A percentile compares a stretch with the other conserved stretches of the same genome.
Evolutionary conservation across 148 eudicot genomes (phyloP).

Genomic region (Vaccinium macrocarpon): DNA sequence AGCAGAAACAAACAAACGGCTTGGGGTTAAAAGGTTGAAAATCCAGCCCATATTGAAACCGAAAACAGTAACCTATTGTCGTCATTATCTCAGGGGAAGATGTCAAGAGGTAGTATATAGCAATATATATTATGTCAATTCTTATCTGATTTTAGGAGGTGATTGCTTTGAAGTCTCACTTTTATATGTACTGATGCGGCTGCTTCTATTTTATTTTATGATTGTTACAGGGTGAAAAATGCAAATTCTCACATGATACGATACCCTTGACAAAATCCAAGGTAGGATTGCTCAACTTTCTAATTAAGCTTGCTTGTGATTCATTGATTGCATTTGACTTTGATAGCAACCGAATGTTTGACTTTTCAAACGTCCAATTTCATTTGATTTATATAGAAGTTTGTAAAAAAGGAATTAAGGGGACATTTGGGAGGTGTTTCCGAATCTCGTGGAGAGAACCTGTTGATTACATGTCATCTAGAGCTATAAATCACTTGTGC

Average conservation of each 20-base stretch:
- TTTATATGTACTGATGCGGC: slow-evolving; percentile 9
- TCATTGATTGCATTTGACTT: not conserved
- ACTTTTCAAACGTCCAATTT: not conserved
- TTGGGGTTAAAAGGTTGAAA: slow-evolving; percentile 73
- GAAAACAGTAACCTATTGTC: slow-evolving; percentile 60
- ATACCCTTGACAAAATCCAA: slow-evolving; percentile 83
- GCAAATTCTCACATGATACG: slow-evolving; percentile 92
- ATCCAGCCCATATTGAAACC: slow-evolving; percentile 62
- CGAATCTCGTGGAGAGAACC: not conserved
- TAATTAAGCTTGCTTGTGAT: not conserved
- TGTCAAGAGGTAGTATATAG: slow-evolving; percentile 71
- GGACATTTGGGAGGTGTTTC: not conserved
- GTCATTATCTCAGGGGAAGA: slow-evolving; percentile 86
- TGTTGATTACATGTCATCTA: not conserved
- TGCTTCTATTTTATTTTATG: slow-evolving; percentile 10
- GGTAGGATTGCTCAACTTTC: slow-evolving; percentile 34
- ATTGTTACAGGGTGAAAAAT: slow-evolving; percentile 71
- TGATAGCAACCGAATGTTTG: not conserved
- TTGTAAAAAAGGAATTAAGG: not conserved
- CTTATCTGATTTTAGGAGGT: slow-evolving; percentile 8
- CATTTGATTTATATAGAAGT: not conserved
- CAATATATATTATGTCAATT: not conserved
- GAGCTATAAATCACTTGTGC: not conserved
- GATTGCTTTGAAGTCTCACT: slow-evolving; percentile 15
- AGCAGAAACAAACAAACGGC: slow-evolving; percentile 75